A percentile compares a stretch with the other conserved stretches of the same genome.
Evolutionary conservation across 805 yeast genomes (phyloP).

Genomic region (Teunomyces stri): DNA sequence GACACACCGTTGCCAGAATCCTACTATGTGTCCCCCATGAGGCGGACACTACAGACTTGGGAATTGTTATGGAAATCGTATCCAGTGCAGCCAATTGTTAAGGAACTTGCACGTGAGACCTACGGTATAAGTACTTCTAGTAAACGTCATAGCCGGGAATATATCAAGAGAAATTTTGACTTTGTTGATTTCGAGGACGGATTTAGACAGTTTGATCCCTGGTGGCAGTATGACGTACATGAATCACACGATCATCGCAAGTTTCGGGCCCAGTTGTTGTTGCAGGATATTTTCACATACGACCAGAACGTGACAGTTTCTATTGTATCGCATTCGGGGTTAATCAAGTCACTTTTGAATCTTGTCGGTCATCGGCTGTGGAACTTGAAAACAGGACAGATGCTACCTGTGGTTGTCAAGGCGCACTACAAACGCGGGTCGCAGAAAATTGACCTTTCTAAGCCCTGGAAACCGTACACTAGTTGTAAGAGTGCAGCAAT

Average conservation of each 20-base stretch:
- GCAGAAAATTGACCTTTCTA: constrained; percentile 3
- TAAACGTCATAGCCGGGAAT: constrained; percentile 23
- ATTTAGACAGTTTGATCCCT: constrained; percentile 22
- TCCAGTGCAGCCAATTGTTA: constrained; percentile 18
- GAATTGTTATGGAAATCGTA: constrained; percentile 20
- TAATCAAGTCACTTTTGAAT: constrained; percentile 24
- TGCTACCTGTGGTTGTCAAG: constrained; percentile 27
- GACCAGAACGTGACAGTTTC: constrained; percentile 21
- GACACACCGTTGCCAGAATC: constrained; percentile 23
- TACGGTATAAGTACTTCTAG: constrained; percentile 33
- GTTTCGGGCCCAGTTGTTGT: constrained; percentile 23
- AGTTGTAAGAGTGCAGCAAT: neutral
- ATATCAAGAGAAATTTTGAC: constrained; percentile 18
- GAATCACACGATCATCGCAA: constrained; percentile 27
- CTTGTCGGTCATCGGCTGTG: constrained; percentile 23
- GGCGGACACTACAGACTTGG: constrained; percentile 32
- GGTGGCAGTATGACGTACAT: constrained; percentile 22
- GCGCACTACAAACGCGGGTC: constrained; percentile 2
- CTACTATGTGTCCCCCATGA: constrained; percentile 29
- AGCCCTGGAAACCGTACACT: constrained; percentile 7
- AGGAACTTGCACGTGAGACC: constrained; percentile 30
- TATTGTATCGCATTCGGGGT: constrained; percentile 29
- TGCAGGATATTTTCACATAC: constrained; percentile 25
- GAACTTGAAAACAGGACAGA: constrained; percentile 24
- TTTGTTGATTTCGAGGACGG: constrained; percentile 23